phyloP scores from a whole-genome alignment of 2,329 filamentous ascomycete genomes.

The Colletotrichum aenigma region DNA sequence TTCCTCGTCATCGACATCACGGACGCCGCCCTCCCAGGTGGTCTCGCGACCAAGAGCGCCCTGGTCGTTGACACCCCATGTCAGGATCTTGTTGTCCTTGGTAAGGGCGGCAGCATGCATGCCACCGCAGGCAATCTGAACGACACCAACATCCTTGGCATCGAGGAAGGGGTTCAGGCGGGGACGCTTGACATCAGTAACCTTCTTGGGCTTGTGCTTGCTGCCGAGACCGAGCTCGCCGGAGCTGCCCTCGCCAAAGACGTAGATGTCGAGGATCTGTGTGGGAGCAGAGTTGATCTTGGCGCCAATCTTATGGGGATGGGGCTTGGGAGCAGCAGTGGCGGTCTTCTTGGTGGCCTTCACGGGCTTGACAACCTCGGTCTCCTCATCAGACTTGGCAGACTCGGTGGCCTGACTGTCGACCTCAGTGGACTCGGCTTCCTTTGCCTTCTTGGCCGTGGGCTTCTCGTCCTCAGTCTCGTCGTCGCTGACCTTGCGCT shows the following conservation, averaged over 20 bases:
- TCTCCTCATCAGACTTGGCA: conserved; percentile 8
- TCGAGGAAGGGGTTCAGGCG: conserved; percentile 68
- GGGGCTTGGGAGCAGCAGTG: conserved; percentile 13
- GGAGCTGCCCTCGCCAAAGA: conserved; percentile 80
- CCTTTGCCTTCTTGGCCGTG: conserved; percentile 24
- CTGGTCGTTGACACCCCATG: conserved; percentile 89
- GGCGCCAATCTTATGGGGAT: conserved; percentile 21
- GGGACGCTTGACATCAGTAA: conserved; percentile 76
- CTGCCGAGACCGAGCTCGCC: conserved; percentile 83
- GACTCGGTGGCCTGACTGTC: conserved; percentile 20
- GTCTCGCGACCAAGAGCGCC: conserved; percentile 78
- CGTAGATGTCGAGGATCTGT: conserved; percentile 72
- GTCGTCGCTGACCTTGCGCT: conserved; percentile 20
- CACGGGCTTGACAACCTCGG: conserved; percentile 9
- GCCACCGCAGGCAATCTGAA: conserved; percentile 78
- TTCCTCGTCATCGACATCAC: conserved; percentile 54
- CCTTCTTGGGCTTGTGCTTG: conserved; percentile 60
- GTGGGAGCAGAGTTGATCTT: conserved; percentile 64
- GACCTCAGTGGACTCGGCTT: conserved; percentile 10
- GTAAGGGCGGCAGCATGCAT: conserved; percentile 84
- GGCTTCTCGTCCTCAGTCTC: conserved; percentile 21
- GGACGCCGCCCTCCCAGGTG: conserved; percentile 68
- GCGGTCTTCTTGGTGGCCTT: conserved; percentile 20
- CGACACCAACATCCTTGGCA: conserved; percentile 65
- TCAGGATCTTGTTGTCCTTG: conserved; percentile 79